phyloP scores from a whole-genome alignment of 2,329 filamentous ascomycete species.

The Trichoderma afroharzianum region DNA sequence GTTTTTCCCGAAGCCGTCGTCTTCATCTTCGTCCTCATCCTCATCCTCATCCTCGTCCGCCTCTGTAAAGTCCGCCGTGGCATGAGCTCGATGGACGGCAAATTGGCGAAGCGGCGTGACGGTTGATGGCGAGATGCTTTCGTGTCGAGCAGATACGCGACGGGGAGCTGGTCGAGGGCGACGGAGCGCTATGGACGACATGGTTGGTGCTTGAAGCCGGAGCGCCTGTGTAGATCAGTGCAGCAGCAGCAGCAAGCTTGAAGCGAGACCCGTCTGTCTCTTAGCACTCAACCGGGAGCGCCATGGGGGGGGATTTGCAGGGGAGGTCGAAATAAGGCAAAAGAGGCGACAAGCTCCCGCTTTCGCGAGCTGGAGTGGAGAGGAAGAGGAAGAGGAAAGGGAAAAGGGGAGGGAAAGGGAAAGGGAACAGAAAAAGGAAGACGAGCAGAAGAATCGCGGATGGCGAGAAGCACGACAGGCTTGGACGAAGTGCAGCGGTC shows the following conservation, averaged over 20 bases:
- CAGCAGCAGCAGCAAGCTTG: conserved; percentile 1
- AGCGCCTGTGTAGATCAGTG: not conserved
- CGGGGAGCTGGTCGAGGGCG: conserved; percentile 32
- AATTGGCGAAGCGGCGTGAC: conserved; percentile 27
- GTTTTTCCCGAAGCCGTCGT: conserved; percentile 25
- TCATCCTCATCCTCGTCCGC: conserved; percentile 55
- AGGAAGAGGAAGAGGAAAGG: not conserved
- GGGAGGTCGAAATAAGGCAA: not conserved
- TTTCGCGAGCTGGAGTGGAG: conserved; percentile 9
- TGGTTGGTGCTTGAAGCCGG: conserved; percentile 19
- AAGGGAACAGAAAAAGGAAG: not conserved
- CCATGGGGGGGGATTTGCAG: conserved; percentile 7
- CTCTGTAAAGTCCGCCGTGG: conserved; percentile 63
- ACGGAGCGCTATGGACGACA: conserved; percentile 38
- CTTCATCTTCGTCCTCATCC: conserved; percentile 47
- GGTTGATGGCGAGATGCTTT: conserved; percentile 32
- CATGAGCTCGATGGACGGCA: conserved; percentile 40
- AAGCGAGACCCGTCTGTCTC: conserved; percentile 5
- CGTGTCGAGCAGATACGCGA: conserved; percentile 31
- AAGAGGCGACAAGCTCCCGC: conserved; percentile 12
- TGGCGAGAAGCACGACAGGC: not conserved
- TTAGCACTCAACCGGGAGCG: conserved; percentile 10
- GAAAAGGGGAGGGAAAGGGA: not conserved
- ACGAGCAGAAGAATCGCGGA: not conserved
- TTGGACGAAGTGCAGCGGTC: not conserved